Percentiles rank a stretch among this genome's conserved stretches.
phyloP scores from a whole-genome alignment of 2,329 filamentous ascomycete species.

The Aschersonia sp. region DNA sequence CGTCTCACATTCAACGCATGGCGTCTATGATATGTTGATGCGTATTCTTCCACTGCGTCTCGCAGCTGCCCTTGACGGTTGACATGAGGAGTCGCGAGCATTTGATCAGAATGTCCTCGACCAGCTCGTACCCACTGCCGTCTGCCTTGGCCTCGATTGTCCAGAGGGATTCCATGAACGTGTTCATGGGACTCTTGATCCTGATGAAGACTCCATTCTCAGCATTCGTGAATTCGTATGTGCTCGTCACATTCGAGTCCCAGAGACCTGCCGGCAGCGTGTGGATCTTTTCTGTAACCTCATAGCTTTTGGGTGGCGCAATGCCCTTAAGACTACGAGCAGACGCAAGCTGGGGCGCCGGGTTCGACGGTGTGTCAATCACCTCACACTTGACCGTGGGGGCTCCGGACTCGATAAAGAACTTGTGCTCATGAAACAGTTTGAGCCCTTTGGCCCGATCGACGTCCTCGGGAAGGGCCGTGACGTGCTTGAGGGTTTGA shows the following conservation, averaged over 20 bases:
- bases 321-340: slow-evolving; percentile 11
- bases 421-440: slow-evolving; percentile 34
- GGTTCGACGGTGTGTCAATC: slow-evolving; percentile 14
- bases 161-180: slow-evolving; percentile 41
- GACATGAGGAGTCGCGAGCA: slow-evolving; percentile 34
- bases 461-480: slow-evolving; percentile 24
- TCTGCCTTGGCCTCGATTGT: slow-evolving; percentile 16
- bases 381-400: slow-evolving; percentile 29
- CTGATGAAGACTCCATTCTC: slow-evolving; percentile 35
- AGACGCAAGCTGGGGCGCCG: slow-evolving; percentile 15
- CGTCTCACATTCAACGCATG: slow-evolving; percentile 8
- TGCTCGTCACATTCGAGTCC: slow-evolving; percentile 38
- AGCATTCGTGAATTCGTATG: slow-evolving; percentile 36
- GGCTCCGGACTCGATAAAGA: slow-evolving; percentile 37
- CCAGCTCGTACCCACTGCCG: slow-evolving; percentile 23
- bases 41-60: slow-evolving; percentile 33
- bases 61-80: slow-evolving; percentile 35
- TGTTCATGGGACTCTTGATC: slow-evolving; percentile 32
- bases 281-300: slow-evolving; percentile 34
- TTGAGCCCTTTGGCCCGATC: slow-evolving; percentile 22
- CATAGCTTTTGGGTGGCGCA: slow-evolving; percentile 23
- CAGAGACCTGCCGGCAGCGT: slow-evolving; percentile 39
- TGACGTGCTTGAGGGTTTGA: slow-evolving; percentile 25
- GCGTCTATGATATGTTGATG: slow-evolving; percentile 30
- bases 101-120: slow-evolving; percentile 33